A percentile compares a stretch with the other conserved stretches of the same genome.
phyloP scores from a whole-genome alignment of 2,329 filamentous ascomycete genomes.

The Tolypocladium ophioglossoides region DNA sequence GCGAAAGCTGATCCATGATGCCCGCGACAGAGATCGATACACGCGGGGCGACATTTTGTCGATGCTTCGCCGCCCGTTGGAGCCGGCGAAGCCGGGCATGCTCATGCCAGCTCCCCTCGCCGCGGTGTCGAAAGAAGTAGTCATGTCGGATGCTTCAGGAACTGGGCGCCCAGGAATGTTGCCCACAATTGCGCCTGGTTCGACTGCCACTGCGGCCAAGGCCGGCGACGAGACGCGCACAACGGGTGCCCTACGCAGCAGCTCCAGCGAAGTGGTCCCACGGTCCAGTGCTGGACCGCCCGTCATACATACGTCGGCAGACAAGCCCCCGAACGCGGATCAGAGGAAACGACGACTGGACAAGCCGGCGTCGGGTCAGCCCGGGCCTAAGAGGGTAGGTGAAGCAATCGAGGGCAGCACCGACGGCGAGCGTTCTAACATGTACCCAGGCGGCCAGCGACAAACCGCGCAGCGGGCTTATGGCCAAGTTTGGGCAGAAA shows the following conservation, averaged over 20 bases:
- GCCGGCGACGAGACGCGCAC: neutral
- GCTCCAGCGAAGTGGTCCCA: constrained; percentile 10
- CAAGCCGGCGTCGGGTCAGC: constrained; percentile 18
- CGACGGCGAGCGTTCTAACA: constrained; percentile 13
- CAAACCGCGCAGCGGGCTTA: constrained; percentile 19
- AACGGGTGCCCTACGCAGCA: neutral
- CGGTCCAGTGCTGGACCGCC: constrained; percentile 20
- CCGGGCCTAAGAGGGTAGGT: constrained; percentile 31
- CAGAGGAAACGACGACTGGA: constrained; percentile 34
- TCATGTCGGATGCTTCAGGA: constrained; percentile 2
- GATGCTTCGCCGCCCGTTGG: constrained; percentile 35
- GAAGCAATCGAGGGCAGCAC: neutral
- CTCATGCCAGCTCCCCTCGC: constrained; percentile 2
- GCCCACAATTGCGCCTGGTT: neutral
- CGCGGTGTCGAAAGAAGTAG: constrained; percentile 3
- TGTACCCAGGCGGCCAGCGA: constrained; percentile 17
- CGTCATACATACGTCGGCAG: constrained; percentile 26
- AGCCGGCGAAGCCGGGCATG: constrained; percentile 19
- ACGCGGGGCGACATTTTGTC: constrained; percentile 53
- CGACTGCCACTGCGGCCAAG: neutral
- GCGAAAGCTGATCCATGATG: constrained; percentile 76
- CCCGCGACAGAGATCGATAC: constrained; percentile 62
- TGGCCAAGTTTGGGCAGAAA: constrained; percentile 25
- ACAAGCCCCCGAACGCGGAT: constrained; percentile 7
- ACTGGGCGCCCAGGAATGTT: neutral